A percentile compares a stretch with the other conserved stretches of the same genome.
Evolutionary conservation across 2,329 filamentous ascomycete genomes (phyloP).

Genomic region (Hypoxylon sp.): DNA sequence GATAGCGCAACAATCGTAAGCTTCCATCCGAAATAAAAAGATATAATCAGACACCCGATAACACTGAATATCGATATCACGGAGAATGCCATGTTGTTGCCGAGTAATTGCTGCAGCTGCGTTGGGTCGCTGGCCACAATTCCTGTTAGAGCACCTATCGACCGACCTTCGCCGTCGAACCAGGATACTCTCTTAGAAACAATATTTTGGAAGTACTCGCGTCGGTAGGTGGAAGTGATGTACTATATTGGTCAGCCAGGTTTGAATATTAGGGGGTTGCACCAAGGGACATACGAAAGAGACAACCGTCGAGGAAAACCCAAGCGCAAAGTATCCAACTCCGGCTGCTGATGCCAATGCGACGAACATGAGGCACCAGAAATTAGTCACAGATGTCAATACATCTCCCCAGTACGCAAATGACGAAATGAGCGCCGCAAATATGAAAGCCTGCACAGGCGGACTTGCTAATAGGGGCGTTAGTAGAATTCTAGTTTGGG

Average conservation of each 20-base stretch:
- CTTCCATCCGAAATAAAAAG: constrained; percentile 83
- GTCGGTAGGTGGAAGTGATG: constrained; percentile 68
- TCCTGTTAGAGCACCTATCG: constrained; percentile 71
- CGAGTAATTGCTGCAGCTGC: constrained; percentile 73
- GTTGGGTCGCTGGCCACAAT: constrained; percentile 69
- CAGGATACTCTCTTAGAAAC: constrained; percentile 71
- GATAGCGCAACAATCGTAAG: constrained; percentile 76
- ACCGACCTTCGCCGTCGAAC: constrained; percentile 73
- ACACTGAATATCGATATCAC: constrained; percentile 76
- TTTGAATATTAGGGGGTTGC: neutral
- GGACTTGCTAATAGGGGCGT: constrained; percentile 56
- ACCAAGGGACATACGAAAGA: constrained; percentile 55
- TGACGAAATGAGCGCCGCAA: constrained; percentile 65
- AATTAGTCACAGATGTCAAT: constrained; percentile 58
- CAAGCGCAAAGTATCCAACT: constrained; percentile 68
- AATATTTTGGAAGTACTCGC: constrained; percentile 73
- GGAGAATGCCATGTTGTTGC: constrained; percentile 74
- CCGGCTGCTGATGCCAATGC: constrained; percentile 69
- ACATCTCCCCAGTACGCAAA: constrained; percentile 49
- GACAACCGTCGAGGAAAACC: constrained; percentile 62
- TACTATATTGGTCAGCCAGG: constrained; percentile 49
- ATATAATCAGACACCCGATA: constrained; percentile 74
- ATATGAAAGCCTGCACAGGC: constrained; percentile 69
- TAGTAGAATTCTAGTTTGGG: neutral
- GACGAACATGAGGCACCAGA: constrained; percentile 78